Evolutionary conservation across 1,284 basidiomycete species (phyloP), one percentile per base, ranked within the genome.

Genomic region (Sanghuangporus baumii): DNA sequence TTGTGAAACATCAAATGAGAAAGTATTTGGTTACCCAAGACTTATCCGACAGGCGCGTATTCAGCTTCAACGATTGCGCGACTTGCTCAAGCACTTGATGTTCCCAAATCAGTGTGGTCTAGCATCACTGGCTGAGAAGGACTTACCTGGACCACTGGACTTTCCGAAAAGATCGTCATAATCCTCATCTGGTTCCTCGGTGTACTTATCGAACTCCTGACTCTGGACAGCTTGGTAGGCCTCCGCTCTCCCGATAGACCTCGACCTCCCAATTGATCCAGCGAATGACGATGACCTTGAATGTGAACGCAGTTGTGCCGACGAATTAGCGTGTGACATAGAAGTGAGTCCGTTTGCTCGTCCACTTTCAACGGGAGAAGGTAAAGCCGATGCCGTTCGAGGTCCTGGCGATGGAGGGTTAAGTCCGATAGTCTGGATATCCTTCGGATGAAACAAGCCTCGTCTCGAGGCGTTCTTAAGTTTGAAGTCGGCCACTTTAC

Each of bases 121-220:
- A 18, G 18, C 9, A 16, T 14, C 8, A 11, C 2, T 6, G 36
- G 14, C 11, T 18, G 11, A 12, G n/a, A n/a, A 48, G 18, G 11
- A 74, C 86, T 72, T 67, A 88, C 89, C 77, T 12, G 81, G 79
- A 26, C 84, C 82, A 65, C 81, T 87, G 37, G 78, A 79, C 73
- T 90, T 91, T 63, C 84, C 91, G 73, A 95, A 94, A n/a, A 95
- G 86, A 75, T 95, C 93, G 57, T 94, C 91, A 70, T 94, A 95
- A 71, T 95, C 89, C 70, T 96, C 93, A 48, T 83, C 82, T 47
- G 93, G 91, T 23, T 83, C 83, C 74, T 96, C 94, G 6, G 89
- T 79, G 73, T 95, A 96, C 73, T 94, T 93, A 18, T 84, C 84
- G 68, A 95, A 86, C 72, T 87, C 88, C 60, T 78, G 76, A 65